phyloP scores from a whole-genome alignment of 2,329 filamentous ascomycete species.

The Trichoderma sp. region DNA sequence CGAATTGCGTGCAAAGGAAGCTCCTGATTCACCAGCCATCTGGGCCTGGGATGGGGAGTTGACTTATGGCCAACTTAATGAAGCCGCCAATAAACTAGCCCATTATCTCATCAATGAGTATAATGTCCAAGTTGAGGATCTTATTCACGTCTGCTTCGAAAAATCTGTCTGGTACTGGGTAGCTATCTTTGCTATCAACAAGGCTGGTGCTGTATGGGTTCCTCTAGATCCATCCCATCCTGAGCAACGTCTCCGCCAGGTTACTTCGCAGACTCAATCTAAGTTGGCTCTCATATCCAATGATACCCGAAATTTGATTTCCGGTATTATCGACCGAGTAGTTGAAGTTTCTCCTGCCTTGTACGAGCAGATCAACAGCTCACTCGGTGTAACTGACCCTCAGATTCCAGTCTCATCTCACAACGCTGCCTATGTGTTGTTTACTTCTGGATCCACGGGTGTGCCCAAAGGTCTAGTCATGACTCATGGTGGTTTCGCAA shows the following conservation, averaged over 20 bases:
- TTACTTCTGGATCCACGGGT: constrained; percentile 52
- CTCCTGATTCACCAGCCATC: constrained; percentile 14
- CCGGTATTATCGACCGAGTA: background rate
- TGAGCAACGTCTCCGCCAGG: background rate
- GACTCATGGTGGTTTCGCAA: constrained; percentile 18
- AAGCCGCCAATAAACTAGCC: background rate
- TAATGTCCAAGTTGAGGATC: constrained; percentile 27
- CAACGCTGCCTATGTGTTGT: constrained; percentile 39
- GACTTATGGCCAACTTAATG: constrained; percentile 23
- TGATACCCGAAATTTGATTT: background rate
- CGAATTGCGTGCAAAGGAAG: background rate
- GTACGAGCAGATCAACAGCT: background rate
- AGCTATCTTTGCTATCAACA: constrained; percentile 28
- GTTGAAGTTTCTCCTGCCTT: background rate
- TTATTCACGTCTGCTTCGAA: constrained; percentile 21
- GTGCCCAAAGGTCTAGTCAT: constrained; percentile 40
- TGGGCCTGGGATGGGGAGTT: constrained; percentile 25
- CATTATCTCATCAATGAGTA: background rate
- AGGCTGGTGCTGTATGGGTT: constrained; percentile 25
- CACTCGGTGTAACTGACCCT: background rate
- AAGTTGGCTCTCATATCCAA: background rate
- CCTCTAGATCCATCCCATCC: constrained; percentile 15
- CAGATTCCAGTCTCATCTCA: background rate
- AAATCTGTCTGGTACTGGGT: constrained; percentile 25
- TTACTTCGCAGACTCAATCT: background rate